These are phyloP conservation scores for Dictyophora rubrovolvata DNA, from an alignment of 768 basidiomycete genomes.

Conservation along the genomic window DNA sequence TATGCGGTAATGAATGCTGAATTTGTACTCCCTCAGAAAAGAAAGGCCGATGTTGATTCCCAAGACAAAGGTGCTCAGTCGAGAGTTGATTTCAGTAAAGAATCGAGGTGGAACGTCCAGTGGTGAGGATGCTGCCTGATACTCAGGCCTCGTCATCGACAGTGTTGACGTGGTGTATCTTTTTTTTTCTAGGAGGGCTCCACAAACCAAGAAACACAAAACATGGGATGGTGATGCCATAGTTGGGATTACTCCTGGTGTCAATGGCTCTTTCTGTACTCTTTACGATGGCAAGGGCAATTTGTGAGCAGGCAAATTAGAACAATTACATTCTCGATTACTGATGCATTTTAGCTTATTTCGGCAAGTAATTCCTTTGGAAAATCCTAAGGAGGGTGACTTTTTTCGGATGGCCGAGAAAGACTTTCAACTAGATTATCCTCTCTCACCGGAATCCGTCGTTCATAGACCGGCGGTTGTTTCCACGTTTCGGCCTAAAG, in stretches of 20 bases:
- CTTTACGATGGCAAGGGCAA: slow-evolving; percentile 38
- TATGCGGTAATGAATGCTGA: background rate
- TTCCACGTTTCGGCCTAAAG: slow-evolving; percentile 12
- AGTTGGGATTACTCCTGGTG: slow-evolving; percentile 20
- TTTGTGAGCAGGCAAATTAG: slow-evolving; percentile 30
- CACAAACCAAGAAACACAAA: slow-evolving; percentile 66
- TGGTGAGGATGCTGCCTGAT: background rate
- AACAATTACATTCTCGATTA: too few species aligned
- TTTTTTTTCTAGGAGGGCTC: slow-evolving; percentile 49
- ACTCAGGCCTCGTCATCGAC: background rate
- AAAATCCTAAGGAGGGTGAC: slow-evolving; percentile 21
- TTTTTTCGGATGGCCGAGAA: slow-evolving; percentile 38
- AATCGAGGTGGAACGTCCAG: background rate
- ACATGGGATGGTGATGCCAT: slow-evolving; percentile 80
- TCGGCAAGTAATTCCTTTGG: background rate
- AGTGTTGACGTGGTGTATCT: background rate
- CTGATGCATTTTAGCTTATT: too few species aligned
- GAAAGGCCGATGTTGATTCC: background rate
- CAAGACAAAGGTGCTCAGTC: background rate
- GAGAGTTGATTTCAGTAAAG: background rate
- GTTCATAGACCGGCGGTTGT: slow-evolving; percentile 20
- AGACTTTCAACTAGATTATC: slow-evolving; percentile 56
- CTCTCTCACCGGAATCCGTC: slow-evolving; percentile 48
- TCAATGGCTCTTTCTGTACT: background rate
- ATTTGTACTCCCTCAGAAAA: background rate